These are phyloP conservation scores for Mucor irregularis DNA, from an alignment of 371 early-diverging fungal genomes.

Conservation along the genomic window DNA sequence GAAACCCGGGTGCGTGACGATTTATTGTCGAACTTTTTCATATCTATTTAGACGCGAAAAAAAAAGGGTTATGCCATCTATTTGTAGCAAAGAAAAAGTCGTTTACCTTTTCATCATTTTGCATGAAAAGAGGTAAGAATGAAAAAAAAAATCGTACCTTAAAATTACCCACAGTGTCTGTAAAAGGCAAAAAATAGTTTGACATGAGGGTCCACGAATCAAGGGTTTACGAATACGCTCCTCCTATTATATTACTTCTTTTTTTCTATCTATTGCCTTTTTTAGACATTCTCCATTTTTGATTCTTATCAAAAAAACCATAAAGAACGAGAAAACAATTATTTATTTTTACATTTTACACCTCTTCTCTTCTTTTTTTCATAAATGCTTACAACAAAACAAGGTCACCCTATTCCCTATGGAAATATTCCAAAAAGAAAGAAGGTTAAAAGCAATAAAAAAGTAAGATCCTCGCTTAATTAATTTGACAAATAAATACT, in stretches of 20 bases:
- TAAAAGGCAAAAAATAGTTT: conserved; percentile 3
- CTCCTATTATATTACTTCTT: neutral
- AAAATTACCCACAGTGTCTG: neutral
- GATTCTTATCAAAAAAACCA: neutral
- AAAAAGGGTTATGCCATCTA: too few relatives aligned
- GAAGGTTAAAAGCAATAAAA: neutral
- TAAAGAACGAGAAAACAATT: neutral
- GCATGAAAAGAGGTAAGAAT: too few relatives aligned
- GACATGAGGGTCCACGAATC: neutral
- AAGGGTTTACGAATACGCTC: neutral
- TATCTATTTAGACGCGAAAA: too few relatives aligned
- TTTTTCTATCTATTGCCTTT: conserved; percentile 2
- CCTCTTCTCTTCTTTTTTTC: neutral
- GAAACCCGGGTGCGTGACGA: too few relatives aligned
- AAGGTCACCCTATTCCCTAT: neutral
- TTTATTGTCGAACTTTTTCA: too few relatives aligned
- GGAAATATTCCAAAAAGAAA: conserved; percentile 2
- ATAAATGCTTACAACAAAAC: neutral
- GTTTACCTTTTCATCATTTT: too few relatives aligned
- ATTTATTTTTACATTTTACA: neutral
- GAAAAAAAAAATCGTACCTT: neutral
- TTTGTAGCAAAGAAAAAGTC: too few relatives aligned
- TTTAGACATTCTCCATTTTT: neutral
- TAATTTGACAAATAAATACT: neutral
- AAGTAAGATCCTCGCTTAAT: neutral